Evolutionary conservation across 208 protist species (phyloP).

Genomic region (Phytomonas francai): DNA sequence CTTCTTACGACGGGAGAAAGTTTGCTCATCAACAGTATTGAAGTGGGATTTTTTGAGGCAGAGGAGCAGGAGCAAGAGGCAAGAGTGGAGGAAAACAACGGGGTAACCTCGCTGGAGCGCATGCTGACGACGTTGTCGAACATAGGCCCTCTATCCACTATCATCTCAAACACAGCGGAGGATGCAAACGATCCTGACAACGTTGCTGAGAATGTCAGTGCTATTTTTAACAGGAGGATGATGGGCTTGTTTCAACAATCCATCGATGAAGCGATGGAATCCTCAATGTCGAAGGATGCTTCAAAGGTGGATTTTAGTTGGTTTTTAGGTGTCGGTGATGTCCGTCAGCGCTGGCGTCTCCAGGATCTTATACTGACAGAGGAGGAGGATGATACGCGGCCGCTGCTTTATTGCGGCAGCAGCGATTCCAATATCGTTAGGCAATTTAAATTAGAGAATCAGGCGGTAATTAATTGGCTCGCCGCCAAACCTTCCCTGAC

Average conservation of each 20-base stretch:
- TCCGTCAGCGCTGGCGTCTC: constrained; percentile 58
- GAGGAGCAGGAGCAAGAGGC: too few relatives aligned
- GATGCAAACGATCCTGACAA: constrained; percentile 7
- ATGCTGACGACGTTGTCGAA: too few relatives aligned
- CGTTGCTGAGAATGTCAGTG: neutral
- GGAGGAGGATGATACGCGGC: constrained; percentile 56
- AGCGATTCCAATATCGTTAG: too few relatives aligned
- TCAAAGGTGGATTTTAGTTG: constrained; percentile 52
- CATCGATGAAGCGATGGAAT: constrained; percentile 20
- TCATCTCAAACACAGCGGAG: too few relatives aligned
- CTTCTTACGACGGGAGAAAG: neutral
- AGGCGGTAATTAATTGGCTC: too few relatives aligned
- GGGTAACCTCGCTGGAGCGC: too few relatives aligned
- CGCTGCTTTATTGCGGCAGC: constrained; percentile 14
- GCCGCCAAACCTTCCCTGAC: neutral
- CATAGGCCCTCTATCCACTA: too few relatives aligned
- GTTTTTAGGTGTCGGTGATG: constrained; percentile 51
- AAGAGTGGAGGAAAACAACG: too few relatives aligned
- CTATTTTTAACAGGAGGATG: neutral
- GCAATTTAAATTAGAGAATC: too few relatives aligned
- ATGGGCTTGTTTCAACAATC: neutral
- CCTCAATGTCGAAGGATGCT: constrained; percentile 10
- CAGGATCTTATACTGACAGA: constrained; percentile 43
- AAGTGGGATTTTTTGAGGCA: too few relatives aligned
- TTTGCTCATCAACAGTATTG: neutral